Conservation (phyloP, 352 stramenopile genomes). For the Globisporangium uncinulatum region DNA sequence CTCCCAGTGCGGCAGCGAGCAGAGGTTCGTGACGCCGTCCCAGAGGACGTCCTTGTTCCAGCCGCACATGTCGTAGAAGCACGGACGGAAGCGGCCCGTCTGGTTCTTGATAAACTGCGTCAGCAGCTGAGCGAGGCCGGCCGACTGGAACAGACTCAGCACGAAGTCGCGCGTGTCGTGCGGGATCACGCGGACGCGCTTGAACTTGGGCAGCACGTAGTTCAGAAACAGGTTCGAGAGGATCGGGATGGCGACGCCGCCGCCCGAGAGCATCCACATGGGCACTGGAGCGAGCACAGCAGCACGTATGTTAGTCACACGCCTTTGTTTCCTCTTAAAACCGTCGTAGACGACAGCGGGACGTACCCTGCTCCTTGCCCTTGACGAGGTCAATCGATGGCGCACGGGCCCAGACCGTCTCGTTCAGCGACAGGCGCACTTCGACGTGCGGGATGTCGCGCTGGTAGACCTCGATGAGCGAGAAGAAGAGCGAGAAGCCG, state of each 20-base stretch:
- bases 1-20: constrained; percentile 35
- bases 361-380: constrained; percentile 25
- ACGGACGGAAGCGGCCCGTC: constrained; percentile 60
- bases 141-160: constrained; percentile 48
- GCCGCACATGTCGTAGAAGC: constrained; percentile 73
- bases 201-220: constrained; percentile 42
- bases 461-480: constrained; percentile 43
- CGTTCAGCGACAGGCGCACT: constrained; percentile 35
- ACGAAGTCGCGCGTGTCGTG: constrained; percentile 75
- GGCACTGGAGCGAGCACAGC: constrained; percentile 23
- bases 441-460: constrained; percentile 50
- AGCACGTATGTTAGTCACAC: neutral
- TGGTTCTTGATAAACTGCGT: constrained; percentile 73
- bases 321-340: no score
- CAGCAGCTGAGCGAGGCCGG: constrained; percentile 43
- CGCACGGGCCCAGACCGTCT: constrained; percentile 36
- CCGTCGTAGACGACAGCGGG: no score
- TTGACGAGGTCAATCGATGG: constrained; percentile 47
- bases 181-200: constrained; percentile 38
- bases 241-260: constrained; percentile 33
- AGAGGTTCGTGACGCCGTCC: constrained; percentile 63
- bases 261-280: constrained; percentile 37
- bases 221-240: constrained; percentile 49
- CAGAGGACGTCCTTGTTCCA: constrained; percentile 62
- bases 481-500: constrained; percentile 36